These are phyloP conservation scores for Talaromyces sp. DNA, from an alignment of 2,329 filamentous ascomycete species.

Conservation along the genomic window DNA sequence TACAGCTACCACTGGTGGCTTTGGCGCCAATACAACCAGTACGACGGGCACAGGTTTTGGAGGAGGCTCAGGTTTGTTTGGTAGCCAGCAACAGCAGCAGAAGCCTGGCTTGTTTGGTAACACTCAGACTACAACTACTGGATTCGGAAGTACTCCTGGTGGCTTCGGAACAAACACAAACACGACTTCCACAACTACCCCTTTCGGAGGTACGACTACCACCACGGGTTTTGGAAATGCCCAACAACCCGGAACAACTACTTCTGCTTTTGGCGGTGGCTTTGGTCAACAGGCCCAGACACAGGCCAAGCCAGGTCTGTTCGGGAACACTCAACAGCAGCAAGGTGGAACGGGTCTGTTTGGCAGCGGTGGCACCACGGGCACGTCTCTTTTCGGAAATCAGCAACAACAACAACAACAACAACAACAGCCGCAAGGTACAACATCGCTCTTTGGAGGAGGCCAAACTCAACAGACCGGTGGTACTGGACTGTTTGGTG, in stretches of 20 bases:
- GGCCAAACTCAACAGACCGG: conserved; percentile 33
- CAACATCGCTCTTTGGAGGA: conserved; percentile 42
- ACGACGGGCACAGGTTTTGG: conserved; percentile 30
- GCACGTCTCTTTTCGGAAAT: conserved; percentile 37
- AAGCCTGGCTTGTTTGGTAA: conserved; percentile 37
- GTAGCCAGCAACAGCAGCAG: conserved; percentile 35
- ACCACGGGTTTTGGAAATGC: conserved; percentile 45
- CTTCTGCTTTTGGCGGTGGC: conserved; percentile 41
- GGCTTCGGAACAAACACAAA: conserved; percentile 37
- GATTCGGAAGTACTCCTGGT: conserved; percentile 30
- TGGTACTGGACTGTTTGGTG: conserved; percentile 35
- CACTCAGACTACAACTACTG: conserved; percentile 19
- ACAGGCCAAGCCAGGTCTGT: conserved; percentile 37
- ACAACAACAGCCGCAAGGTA: conserved; percentile 33
- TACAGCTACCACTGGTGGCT: conserved; percentile 33
- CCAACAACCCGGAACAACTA: conserved; percentile 23
- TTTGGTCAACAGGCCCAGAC: conserved; percentile 39
- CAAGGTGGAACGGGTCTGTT: conserved; percentile 46
- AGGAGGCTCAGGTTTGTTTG: conserved; percentile 42
- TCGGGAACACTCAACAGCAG: conserved; percentile 43
- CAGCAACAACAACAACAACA: conserved; percentile 40
- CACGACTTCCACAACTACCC: conserved; percentile 35
- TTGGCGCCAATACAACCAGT: conserved; percentile 28
- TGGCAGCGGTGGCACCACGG: conserved; percentile 25
- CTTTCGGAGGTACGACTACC: conserved; percentile 41